Conservation (phyloP, 345 rosid genomes). For the Aurinia saxatilis region DNA sequence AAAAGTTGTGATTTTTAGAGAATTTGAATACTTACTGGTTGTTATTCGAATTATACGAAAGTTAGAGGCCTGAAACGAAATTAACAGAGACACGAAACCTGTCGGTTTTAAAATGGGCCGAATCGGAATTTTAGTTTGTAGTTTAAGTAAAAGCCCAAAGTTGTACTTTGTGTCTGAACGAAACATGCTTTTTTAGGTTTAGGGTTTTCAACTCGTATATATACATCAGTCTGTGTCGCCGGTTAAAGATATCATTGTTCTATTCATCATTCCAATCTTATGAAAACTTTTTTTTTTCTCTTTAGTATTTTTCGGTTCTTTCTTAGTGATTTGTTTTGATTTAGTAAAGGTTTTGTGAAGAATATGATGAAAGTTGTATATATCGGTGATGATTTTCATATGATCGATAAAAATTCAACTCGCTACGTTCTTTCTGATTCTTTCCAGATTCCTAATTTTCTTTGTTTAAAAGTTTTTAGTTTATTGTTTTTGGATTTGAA, state of each 20-base stretch:
- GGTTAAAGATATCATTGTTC: background rate
- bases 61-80: background rate
- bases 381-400: constrained; percentile 20
- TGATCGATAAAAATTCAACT: constrained; percentile 26
- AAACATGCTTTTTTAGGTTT: constrained; percentile 7
- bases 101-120: constrained; percentile 2
- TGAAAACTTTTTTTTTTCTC: no score
- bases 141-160: background rate
- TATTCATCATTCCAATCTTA: no score
- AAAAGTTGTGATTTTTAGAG: background rate
- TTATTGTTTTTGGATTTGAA: background rate
- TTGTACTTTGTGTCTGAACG: background rate
- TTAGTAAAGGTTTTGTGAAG: background rate
- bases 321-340: background rate
- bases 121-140: background rate
- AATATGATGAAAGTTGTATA: constrained; percentile 29
- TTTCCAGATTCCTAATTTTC: background rate
- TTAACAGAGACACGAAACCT: no score
- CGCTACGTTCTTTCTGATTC: constrained; percentile 38
- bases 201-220: constrained; percentile 10
- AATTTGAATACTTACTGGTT: background rate
- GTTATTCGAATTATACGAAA: background rate
- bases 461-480: background rate
- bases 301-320: background rate
- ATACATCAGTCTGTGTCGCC: background rate